Conservation (phyloP, 108 stramenopile genomes). For the Cyclotella cryptica region DNA sequence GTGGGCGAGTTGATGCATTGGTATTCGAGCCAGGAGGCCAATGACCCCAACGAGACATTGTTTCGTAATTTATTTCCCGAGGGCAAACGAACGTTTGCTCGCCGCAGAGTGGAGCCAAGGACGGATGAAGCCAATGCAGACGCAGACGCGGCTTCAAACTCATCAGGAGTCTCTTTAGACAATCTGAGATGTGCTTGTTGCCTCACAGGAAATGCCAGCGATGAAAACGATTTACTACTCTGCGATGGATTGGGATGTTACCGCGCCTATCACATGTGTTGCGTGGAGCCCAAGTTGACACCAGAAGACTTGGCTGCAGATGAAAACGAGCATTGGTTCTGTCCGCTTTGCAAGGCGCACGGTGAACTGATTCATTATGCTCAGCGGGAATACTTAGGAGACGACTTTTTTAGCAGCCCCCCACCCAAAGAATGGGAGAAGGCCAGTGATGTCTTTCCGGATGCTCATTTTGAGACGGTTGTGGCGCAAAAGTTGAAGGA, state of each 20-base stretch:
- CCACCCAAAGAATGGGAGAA: conserved; percentile 64
- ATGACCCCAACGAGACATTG: not conserved
- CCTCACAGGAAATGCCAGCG: conserved; percentile 50
- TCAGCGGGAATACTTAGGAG: conserved; percentile 65
- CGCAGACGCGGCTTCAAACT: conserved; percentile 20
- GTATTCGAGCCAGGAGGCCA: conserved; percentile 23
- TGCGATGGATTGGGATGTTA: conserved; percentile 74
- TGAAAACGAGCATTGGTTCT: conserved; percentile 84
- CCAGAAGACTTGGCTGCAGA: conserved; percentile 57
- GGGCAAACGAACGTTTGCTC: conserved; percentile 20
- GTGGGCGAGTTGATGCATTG: conserved; percentile 44
- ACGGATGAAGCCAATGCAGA: conserved; percentile 44
- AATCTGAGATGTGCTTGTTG: conserved; percentile 80
- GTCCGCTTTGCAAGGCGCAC: conserved; percentile 70
- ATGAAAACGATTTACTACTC: conserved; percentile 66
- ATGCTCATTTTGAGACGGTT: conserved; percentile 64
- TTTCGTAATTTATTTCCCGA: conserved; percentile 48
- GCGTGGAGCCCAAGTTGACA: conserved; percentile 66
- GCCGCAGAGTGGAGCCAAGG: conserved; percentile 50
- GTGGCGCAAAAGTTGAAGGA: conserved; percentile 59
- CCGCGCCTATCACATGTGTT: conserved; percentile 86
- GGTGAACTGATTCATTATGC: conserved; percentile 58
- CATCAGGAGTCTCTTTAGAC: conserved; percentile 70
- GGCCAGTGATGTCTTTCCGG: conserved; percentile 80
- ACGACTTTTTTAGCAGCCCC: conserved; percentile 30